phyloP scores from a whole-genome alignment of 2,329 filamentous ascomycete genomes.

The Hypoxylon sp. region DNA sequence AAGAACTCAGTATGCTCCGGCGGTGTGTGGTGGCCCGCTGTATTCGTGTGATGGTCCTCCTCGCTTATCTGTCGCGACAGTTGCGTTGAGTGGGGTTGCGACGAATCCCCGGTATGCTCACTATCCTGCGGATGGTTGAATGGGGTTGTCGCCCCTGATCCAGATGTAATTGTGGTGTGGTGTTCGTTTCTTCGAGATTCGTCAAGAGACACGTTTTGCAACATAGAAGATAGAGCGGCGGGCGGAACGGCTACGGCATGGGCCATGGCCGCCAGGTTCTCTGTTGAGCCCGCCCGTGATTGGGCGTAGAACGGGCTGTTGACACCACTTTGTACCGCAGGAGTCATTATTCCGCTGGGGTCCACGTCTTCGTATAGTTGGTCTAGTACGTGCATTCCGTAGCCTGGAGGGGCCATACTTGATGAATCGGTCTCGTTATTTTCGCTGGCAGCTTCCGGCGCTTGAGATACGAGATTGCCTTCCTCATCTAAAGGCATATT shows the following conservation, averaged over 20 bases:
- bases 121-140: constrained; percentile 57
- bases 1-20: constrained; percentile 66
- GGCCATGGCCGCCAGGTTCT: constrained; percentile 79
- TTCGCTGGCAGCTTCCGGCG: constrained; percentile 63
- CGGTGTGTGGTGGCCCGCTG: constrained; percentile 65
- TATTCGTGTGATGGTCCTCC: constrained; percentile 60
- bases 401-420: constrained; percentile 87
- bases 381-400: constrained; percentile 91
- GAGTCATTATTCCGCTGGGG: constrained; percentile 77
- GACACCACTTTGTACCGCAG: constrained; percentile 77
- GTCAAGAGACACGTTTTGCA: constrained; percentile 78
- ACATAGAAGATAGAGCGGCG: constrained; percentile 72
- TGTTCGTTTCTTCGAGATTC: constrained; percentile 63
- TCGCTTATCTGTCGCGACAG: constrained; percentile 69
- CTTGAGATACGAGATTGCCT: constrained; percentile 79
- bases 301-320: constrained; percentile 83
- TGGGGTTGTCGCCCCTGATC: constrained; percentile 62
- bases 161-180: constrained; percentile 61
- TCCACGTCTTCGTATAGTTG: constrained; percentile 92
- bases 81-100: constrained; percentile 61
- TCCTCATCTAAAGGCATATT: constrained; percentile 91
- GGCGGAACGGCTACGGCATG: constrained; percentile 62
- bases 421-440: constrained; percentile 66
- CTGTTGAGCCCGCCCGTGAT: constrained; percentile 81
- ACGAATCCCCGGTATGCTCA: constrained; percentile 57